A percentile compares a stretch with the other conserved stretches of the same genome.
Evolutionary conservation across 345 rosid species (phyloP).

Genomic region (Rhodamnia argentea): DNA sequence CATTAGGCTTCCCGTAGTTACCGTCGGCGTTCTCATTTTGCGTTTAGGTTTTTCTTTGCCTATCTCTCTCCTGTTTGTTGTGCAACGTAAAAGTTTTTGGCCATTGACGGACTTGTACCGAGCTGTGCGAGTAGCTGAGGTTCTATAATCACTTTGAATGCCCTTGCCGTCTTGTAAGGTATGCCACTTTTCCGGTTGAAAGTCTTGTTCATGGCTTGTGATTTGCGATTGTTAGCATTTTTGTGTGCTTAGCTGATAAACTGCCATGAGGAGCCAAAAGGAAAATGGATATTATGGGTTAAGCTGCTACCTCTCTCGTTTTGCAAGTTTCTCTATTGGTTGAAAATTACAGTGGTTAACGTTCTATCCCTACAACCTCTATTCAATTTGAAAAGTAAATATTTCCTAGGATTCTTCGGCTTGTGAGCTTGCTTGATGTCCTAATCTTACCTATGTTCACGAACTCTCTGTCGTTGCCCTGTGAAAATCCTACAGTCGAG

Average conservation of each 20-base stretch:
- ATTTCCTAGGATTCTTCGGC: neutral
- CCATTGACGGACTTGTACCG: neutral
- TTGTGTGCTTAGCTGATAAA: neutral
- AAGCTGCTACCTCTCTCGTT: neutral
- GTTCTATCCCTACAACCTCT: neutral
- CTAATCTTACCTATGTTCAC: neutral
- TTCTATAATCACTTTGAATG: neutral
- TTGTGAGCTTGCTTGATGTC: neutral
- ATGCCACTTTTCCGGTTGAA: neutral
- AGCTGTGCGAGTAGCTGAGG: neutral
- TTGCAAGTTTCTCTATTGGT: neutral
- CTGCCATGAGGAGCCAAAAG: neutral
- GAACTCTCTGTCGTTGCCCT: neutral
- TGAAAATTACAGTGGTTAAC: neutral
- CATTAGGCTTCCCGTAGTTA: constrained; percentile 6
- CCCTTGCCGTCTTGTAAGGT: neutral
- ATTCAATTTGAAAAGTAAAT: neutral
- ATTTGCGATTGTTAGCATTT: neutral
- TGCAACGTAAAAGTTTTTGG: neutral
- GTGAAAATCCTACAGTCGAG: neutral
- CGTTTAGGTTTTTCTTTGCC: neutral
- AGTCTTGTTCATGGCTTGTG: neutral
- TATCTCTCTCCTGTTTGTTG: neutral
- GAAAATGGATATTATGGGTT: neutral
- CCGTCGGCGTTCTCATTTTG: neutral